A percentile compares a stretch with the other conserved stretches of the same genome.
These are phyloP conservation scores for Termitomyces sp. DNA, from an alignment of 768 basidiomycete genomes.

Conservation along the genomic window DNA sequence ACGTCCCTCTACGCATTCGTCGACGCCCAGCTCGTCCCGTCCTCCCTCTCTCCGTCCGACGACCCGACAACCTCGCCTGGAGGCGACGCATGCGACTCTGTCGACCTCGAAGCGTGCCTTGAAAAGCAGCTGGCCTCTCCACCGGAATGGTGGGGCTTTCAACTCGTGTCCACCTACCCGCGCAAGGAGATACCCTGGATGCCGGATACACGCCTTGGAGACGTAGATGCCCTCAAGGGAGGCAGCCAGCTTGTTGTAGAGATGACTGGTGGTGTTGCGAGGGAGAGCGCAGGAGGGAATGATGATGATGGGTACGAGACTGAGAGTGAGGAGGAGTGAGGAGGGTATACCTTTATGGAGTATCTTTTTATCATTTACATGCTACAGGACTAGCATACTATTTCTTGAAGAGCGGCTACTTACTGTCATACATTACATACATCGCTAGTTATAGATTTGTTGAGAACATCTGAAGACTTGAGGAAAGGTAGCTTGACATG, in stretches of 20 bases:
- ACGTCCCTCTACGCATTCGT: constrained; percentile 72
- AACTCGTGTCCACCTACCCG: constrained; percentile 67
- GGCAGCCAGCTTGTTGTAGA: constrained; percentile 31
- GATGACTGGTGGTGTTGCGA: neutral
- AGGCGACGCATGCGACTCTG: constrained; percentile 29
- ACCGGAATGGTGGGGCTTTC: constrained; percentile 72
- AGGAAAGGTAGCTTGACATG: neutral
- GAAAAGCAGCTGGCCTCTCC: constrained; percentile 17
- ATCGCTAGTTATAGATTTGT: neutral
- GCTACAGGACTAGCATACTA: neutral
- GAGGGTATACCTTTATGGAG: neutral
- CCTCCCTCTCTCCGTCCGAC: constrained; percentile 28
- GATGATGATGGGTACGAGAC: neutral
- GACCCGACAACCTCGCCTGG: constrained; percentile 43
- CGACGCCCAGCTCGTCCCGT: constrained; percentile 56
- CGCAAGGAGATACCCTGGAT: constrained; percentile 57
- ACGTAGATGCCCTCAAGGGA: constrained; percentile 47
- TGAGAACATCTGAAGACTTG: no score
- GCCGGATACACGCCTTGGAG: constrained; percentile 32
- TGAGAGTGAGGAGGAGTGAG: constrained; percentile 1
- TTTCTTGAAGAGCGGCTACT: neutral
- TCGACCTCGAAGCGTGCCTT: constrained; percentile 32
- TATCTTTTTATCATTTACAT: neutral
- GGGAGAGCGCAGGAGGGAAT: neutral
- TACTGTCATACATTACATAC: neutral